A percentile compares a stretch with the other conserved stretches of the same genome.
Conservation (phyloP, 1,284 basidiomycete species). For the Leucoagaricus sp. region DNA sequence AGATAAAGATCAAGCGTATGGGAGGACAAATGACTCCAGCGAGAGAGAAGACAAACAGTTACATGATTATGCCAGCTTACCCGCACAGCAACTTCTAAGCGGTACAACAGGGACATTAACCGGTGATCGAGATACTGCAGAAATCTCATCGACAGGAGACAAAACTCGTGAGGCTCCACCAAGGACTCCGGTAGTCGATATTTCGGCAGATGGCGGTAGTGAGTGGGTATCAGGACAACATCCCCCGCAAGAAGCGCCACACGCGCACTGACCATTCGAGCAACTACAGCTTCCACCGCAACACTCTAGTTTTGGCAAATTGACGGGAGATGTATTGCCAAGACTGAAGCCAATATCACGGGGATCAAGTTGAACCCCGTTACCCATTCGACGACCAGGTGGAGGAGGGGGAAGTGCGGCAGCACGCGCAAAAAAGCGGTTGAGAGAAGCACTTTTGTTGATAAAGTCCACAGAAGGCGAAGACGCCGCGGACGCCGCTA, state of each 20-base stretch:
- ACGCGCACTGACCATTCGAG: slow-evolving; percentile 49
- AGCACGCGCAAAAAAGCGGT: slow-evolving; percentile 65
- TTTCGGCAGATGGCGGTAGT: neutral
- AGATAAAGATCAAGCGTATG: too few relatives aligned
- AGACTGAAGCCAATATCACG: slow-evolving; percentile 35
- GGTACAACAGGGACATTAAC: neutral
- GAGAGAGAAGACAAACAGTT: slow-evolving; percentile 1
- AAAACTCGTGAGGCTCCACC: neutral
- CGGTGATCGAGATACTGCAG: neutral
- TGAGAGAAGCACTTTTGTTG: slow-evolving; percentile 39
- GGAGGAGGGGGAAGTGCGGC: slow-evolving; percentile 60
- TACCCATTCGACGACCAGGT: slow-evolving; percentile 36
- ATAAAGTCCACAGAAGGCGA: slow-evolving; percentile 10
- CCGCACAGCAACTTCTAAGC: slow-evolving; percentile 33
- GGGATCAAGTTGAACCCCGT: slow-evolving; percentile 39
- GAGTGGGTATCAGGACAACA: slow-evolving; percentile 35
- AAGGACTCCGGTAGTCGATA: neutral
- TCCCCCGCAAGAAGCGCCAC: slow-evolving; percentile 53
- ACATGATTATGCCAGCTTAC: slow-evolving; percentile 14
- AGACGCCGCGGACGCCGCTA: slow-evolving; percentile 8
- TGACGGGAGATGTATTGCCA: slow-evolving; percentile 31
- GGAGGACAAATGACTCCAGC: neutral
- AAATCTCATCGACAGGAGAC: neutral
- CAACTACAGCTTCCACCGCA: slow-evolving; percentile 63
- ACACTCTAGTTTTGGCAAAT: slow-evolving; percentile 66